Conservation (phyloP, 2,329 filamentous ascomycete species). For the Pyricularia grisea region DNA sequence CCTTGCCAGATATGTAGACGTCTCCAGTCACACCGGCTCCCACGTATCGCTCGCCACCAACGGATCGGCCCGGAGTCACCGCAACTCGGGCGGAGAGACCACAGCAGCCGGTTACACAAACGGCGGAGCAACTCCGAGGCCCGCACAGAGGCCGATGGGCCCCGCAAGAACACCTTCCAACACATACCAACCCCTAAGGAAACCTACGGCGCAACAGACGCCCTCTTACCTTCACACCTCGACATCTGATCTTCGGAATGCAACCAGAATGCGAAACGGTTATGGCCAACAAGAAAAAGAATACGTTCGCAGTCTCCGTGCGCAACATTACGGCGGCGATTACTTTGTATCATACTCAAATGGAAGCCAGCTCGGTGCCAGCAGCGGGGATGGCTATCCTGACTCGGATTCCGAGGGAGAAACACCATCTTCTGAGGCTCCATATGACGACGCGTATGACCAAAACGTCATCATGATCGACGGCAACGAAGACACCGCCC, state of each 20-base stretch:
- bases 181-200: conserved; percentile 63
- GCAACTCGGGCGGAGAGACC: conserved; percentile 18
- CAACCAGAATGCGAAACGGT: conserved; percentile 40
- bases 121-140: conserved; percentile 27
- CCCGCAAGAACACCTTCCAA: conserved; percentile 67
- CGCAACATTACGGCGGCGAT: conserved; percentile 50
- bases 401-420: conserved; percentile 88
- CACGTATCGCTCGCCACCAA: conserved; percentile 33
- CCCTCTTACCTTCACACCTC: conserved; percentile 32
- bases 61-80: conserved; percentile 29
- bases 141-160: conserved; percentile 53
- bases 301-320: conserved; percentile 84
- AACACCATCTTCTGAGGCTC: conserved; percentile 74
- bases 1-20: conserved; percentile 33
- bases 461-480: conserved; percentile 91
- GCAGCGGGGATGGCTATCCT: conserved; percentile 47
- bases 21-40: conserved; percentile 27
- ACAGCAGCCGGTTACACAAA: conserved; percentile 18
- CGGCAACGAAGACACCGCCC: conserved; percentile 79
- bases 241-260: conserved; percentile 30
- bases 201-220: conserved; percentile 28
- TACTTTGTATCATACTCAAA: conserved; percentile 70
- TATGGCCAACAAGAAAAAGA: conserved; percentile 71
- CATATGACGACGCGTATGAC: conserved; percentile 80
- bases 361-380: neutral